Conservation (phyloP, 139 green algal genomes). For the Picochlorum costavermella region DNA sequence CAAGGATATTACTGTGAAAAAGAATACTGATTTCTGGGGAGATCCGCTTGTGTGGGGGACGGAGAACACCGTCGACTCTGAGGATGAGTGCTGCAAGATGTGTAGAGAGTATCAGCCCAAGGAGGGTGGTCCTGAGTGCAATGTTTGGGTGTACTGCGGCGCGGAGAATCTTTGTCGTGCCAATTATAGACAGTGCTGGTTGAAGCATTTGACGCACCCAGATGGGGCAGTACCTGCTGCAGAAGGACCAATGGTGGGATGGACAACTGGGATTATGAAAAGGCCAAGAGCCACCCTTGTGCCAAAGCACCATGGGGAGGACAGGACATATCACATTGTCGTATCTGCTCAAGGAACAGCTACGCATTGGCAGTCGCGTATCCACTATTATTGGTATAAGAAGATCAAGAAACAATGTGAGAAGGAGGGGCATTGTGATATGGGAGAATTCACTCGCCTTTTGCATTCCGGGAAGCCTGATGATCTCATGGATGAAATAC, state of each 20-base stretch:
- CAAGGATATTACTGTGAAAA: neutral
- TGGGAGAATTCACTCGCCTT: conserved; percentile 92
- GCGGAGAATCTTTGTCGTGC: conserved; percentile 40
- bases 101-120: conserved; percentile 36
- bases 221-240: conserved; percentile 37
- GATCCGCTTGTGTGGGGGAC: conserved; percentile 62
- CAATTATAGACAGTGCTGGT: conserved; percentile 63
- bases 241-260: conserved; percentile 53
- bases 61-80: conserved; percentile 28
- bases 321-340: conserved; percentile 65
- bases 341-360: conserved; percentile 66
- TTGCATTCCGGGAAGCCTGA: conserved; percentile 82
- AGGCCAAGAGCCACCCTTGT: neutral
- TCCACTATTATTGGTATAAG: conserved; percentile 78
- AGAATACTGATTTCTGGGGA: conserved; percentile 49
- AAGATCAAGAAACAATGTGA: conserved; percentile 71
- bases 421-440: conserved; percentile 45
- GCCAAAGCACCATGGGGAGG: neutral
- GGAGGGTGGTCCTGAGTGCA: conserved; percentile 51
- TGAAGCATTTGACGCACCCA: conserved; percentile 78
- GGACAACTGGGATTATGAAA: conserved; percentile 60
- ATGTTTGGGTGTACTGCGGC: conserved; percentile 81
- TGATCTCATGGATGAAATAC: conserved; percentile 93
- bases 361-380: conserved; percentile 75
- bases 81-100: conserved; percentile 50